Evolutionary conservation across 2,329 filamentous ascomycete genomes (phyloP), one percentile per base, ranked within the genome.

Genomic region (Trichoderma breve): DNA sequence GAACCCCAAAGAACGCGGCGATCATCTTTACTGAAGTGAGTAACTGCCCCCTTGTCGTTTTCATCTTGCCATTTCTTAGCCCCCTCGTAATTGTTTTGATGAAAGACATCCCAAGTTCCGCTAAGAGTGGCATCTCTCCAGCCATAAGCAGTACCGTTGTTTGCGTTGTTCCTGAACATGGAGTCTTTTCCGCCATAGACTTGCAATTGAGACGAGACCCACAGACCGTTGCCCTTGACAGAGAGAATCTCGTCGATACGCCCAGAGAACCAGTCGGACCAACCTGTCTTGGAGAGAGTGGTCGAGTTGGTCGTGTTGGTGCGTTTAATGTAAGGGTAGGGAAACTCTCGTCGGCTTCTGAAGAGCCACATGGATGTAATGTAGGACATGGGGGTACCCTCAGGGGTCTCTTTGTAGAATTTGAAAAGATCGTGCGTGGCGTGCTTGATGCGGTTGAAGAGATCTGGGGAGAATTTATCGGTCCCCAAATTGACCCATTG

Each of bases 361-460:
- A 65, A 65, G 28, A 65, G 62, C 62, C 62, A 65, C 62, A 65
- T 65, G 28, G 62, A 65, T 15, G 43, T 51, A 21, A 65, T 65
- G 8, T 32, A 65, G 18, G 62, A 65, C 62, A 65, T 65, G 2
- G 26, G 28, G 5, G 39, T 21, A 6, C 6, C 28, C 0, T 51
- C 34, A 6, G 28, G 26, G 12, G 62, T 24, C n/a, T 65, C 62
- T 2, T 65, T 65, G 7, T 28, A 21, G 18, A 65, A 65, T 6
- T 51, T 65, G 62, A 65, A 64, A 24, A 64, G 39, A 24, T 24
- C n/a, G 18, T 65, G 62, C 3, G 43, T 24, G 18, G 32, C 62
- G 43, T 14, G 12, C 62, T 65, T 65, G 28, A 65, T 65, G 39
- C 62, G 39, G 5, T 65, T 24, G 62, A 65, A 65, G 32, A 65